Base-by-base conservation (phyloP, 139 green algal species). In the Limnomonas spitsbergensis region DNA sequence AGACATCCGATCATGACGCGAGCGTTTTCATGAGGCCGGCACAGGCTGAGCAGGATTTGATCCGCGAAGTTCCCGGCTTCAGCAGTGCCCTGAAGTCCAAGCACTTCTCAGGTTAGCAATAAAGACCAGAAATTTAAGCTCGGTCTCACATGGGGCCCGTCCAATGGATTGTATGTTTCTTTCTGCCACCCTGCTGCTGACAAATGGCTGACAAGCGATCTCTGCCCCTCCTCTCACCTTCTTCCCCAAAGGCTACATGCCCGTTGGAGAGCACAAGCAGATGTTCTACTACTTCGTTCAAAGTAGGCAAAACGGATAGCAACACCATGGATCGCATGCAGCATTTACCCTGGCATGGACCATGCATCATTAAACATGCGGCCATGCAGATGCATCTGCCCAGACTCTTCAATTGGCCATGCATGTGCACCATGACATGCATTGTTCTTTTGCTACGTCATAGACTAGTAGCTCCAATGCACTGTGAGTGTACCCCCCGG, bases 201-300 rank as follows among this genome's bases (percentile, higher is more conserved):
- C n/a, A n/a, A n/a, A n/a, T n/a, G n/a, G n/a, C n/a, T n/a, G n/a
- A n/a, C n/a, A n/a, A n/a, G n/a, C n/a, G n/a, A n/a, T n/a, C n/a
- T n/a, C n/a, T n/a, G n/a, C n/a, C n/a, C n/a, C n/a, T n/a, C n/a
- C n/a, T n/a, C n/a, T n/a, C n/a, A n/a, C 47, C 14, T 29, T 61
- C 14, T 61, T 61, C 14, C 14, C 14, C 20, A 29, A 7, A 70
- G 56, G 80, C 24, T 89, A 85, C 66, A 42, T 86, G 2, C 80
- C 83, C 14, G 80, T 88, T 0, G 66, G 69, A 24, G 35, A 53
- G 20, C 29, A 61, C n/a, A 80, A 80, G 14, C 53, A 39, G 0
- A 47, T 89, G 14, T 89, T 74, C 36, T 89, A 89, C 76, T 74
- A 74, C 38, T 42, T 89, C 7, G 81, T 82, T 0, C 35, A 80